Evolutionary conservation across 495 filamentous ascomycete species (phyloP), one percentile per base, ranked within the genome.

Genomic region (Aspergillus haitiensis): DNA sequence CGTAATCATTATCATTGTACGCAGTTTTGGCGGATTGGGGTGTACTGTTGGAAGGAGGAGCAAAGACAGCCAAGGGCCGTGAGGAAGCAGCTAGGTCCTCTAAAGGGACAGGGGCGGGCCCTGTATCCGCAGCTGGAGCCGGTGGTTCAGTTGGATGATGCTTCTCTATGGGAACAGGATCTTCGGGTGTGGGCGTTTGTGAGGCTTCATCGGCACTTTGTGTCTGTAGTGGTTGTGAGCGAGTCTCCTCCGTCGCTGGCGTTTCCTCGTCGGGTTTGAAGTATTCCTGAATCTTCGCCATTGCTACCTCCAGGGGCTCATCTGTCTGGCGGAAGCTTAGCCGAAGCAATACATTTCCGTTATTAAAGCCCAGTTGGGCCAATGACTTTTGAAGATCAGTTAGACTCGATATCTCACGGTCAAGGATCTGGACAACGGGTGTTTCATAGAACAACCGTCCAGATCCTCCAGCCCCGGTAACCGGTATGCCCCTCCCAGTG

Each of bases 391-490:
- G 90, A 52, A 97, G 72, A 66, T 96, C 93, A 15, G 79, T 80
- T 65, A 97, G 88, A 0, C 78, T 85, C 7, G 84, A 83, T 10
- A 94, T 71, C 60, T 93, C 90, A 58, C 90, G 81, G 10, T 86
- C 89, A 78, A 96, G 83, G 52, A 96, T 81, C 54, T 89, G 84
- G 39, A 97, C 67, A n/a, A 90, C 84, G 0, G 94, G 94, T 50
- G 82, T 88, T 74, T 97, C 90, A 65, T 95, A 95, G 70, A 87
- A 88, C 50, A 98, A 68, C 65, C 92, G 82, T 10, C 93, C 94
- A 42, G 86, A 77, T n/a, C 81, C 84, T 16, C 78, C 68, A 5
- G 72, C 63, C 33, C 80, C 86, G 39, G 68, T 77, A 33, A 82
- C 74, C 8, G 91, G 85, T 31, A 86, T 79, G 15, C 86, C 91